Conservation (phyloP, 2,329 filamentous ascomycete species). For the Colletotrichum tropicicola region DNA sequence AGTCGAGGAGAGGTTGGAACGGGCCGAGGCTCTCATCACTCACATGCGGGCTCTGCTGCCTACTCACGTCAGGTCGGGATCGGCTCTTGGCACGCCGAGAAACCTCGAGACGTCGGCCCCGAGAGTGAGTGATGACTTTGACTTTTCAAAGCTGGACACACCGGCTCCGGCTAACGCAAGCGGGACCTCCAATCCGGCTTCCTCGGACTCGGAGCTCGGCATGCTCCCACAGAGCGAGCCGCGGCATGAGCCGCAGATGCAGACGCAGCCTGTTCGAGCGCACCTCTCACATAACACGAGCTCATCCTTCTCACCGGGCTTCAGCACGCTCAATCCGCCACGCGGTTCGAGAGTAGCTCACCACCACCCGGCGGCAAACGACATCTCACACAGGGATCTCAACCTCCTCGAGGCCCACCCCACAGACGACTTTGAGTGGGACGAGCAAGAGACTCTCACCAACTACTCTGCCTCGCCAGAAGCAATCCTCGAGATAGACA, state of each 20-base stretch:
- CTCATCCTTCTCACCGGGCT: not conserved
- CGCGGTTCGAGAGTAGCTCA: not conserved
- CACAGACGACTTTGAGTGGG: slow-evolving; percentile 47
- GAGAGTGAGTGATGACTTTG: not conserved
- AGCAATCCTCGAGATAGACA: slow-evolving; percentile 28
- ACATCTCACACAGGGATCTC: slow-evolving; percentile 10
- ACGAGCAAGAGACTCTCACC: slow-evolving; percentile 40
- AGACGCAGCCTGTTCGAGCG: not conserved
- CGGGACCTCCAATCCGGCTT: not conserved
- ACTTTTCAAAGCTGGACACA: slow-evolving; percentile 1
- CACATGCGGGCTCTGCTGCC: slow-evolving; percentile 41
- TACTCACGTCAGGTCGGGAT: slow-evolving; percentile 33
- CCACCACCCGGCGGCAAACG: not conserved
- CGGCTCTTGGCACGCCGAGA: not conserved
- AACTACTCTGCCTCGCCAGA: slow-evolving; percentile 38
- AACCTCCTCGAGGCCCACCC: slow-evolving; percentile 42
- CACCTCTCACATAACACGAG: not conserved
- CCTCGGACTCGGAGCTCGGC: not conserved
- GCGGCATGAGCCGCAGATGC: not conserved
- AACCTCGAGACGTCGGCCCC: not conserved
- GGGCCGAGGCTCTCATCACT: slow-evolving; percentile 41
- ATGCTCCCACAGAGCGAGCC: not conserved
- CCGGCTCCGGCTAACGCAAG: not conserved
- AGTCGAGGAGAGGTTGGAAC: slow-evolving; percentile 51
- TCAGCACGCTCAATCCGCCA: not conserved